Base-by-base conservation (phyloP, 2,329 filamentous ascomycete genomes). In the Trichoderma guizhouense region DNA sequence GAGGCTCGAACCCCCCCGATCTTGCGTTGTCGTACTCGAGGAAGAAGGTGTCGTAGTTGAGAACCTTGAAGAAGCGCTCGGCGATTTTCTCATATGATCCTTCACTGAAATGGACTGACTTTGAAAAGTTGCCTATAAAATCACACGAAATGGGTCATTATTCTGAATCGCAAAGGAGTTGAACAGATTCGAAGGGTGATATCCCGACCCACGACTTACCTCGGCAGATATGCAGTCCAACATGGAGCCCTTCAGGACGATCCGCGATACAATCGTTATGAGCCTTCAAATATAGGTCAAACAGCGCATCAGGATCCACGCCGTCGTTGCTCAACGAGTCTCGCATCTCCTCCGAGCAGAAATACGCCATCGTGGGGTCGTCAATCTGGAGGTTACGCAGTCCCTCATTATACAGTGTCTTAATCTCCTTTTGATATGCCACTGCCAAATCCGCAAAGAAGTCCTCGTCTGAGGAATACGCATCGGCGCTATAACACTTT, bases 261-360 rank as follows among this genome's bases (percentile, higher is more conserved):
- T 85, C 84, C 32, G 84, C 82, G 76, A 93, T 86, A 78, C 88
- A 90, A 78, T 91, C 89, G 78, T 93, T 93, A 84, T 93, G 93
- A 76, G 92, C 88, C 79, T 88, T 87, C 79, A 94, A 88, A 78
- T 94, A 94, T 36, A 88, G 85, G 75, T 91, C 88, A 65, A 94
- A 86, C 74, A 93, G 86, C 73, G 88, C 87, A 47, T 92, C 89
- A 14, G 90, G 85, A 21, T 89, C 85, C 57, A 86, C 83, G 75
- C 91, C 91, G 26, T 86, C 85, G 71, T 86, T 84, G 82, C 85
- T 77, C 71, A 84, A 89, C 32, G 88, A 88, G 70, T 84, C 82
- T 18, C 90, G 82, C 88, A 92, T 92, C 73, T 89, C 88, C 47
- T 91, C 87, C 5, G 88, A 90, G 82, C 90, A 92, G 80, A 92